Conservation (phyloP, 768 basidiomycete genomes). For the Leucosporidium scottii region DNA sequence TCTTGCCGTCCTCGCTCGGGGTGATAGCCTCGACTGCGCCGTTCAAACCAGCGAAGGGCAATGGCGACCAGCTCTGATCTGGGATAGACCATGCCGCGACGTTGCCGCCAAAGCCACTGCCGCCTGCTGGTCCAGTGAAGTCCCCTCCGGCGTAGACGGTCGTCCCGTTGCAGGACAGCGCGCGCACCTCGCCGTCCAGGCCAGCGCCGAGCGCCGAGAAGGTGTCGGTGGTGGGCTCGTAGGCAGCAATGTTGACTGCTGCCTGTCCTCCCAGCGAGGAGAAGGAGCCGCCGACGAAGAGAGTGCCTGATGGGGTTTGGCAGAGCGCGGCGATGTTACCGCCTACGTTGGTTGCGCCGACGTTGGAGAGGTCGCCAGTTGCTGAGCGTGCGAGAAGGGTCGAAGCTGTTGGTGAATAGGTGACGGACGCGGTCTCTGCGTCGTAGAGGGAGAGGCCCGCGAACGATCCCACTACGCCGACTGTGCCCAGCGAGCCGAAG, state of each 20-base stretch:
- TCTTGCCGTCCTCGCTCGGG: constrained; percentile 60
- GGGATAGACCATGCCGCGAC: constrained; percentile 42
- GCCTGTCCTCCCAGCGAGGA: constrained; percentile 57
- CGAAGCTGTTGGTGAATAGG: constrained; percentile 58
- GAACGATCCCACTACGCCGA: constrained; percentile 81
- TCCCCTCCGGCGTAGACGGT: constrained; percentile 42
- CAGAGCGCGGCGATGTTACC: constrained; percentile 72
- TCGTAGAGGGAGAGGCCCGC: constrained; percentile 74
- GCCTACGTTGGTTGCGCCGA: constrained; percentile 73
- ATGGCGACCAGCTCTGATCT: constrained; percentile 56
- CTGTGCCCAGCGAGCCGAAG: constrained; percentile 78
- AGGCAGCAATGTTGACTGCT: constrained; percentile 62
- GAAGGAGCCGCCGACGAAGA: constrained; percentile 75
- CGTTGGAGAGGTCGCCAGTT: constrained; percentile 59
- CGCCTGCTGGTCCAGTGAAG: constrained; percentile 32
- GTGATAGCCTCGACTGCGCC: constrained; percentile 67
- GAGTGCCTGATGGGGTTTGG: constrained; percentile 31
- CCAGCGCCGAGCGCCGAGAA: constrained; percentile 63
- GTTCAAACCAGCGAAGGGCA: constrained; percentile 73
- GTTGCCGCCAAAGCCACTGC: constrained; percentile 9
- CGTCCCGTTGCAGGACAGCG: constrained; percentile 25
- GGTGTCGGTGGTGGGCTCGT: constrained; percentile 53
- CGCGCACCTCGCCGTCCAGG: constrained; percentile 54
- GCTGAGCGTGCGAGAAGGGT: constrained; percentile 39
- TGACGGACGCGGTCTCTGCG: constrained; percentile 51